Evolutionary conservation across 306 rosid species (phyloP).

Genomic region (Oxytropis ochrocephala): DNA sequence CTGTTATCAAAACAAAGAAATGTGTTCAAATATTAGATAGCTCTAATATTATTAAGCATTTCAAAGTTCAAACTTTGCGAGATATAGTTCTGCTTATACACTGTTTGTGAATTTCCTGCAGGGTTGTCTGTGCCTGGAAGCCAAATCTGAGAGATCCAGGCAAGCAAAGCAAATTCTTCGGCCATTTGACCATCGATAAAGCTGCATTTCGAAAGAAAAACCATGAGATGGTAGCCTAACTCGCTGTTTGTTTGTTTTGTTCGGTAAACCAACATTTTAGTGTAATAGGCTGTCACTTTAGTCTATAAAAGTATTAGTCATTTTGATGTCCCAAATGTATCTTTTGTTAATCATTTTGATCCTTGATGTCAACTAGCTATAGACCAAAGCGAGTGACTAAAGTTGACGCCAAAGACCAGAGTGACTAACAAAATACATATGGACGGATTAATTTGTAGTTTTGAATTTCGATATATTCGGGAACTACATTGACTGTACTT

Average conservation of each 20-base stretch:
- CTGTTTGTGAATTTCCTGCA: slow-evolving; percentile 5
- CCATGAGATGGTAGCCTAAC: slow-evolving; percentile 35
- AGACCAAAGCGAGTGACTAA: too few relatives aligned
- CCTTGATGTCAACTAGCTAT: too few relatives aligned
- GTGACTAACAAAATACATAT: too few relatives aligned
- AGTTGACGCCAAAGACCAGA: too few relatives aligned
- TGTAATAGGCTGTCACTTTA: too few relatives aligned
- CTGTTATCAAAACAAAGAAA: not conserved
- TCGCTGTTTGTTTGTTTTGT: not conserved
- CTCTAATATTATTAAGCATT: not conserved
- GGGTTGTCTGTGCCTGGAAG: slow-evolving; percentile 29
- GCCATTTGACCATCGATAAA: slow-evolving; percentile 32
- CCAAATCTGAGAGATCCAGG: slow-evolving; percentile 21
- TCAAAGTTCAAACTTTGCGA: not conserved
- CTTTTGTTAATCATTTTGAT: too few relatives aligned
- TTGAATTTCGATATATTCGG: too few relatives aligned
- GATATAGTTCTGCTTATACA: not conserved
- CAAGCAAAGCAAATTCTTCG: slow-evolving; percentile 24
- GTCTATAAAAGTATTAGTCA: too few relatives aligned
- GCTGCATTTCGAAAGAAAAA: not conserved
- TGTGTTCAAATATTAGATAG: not conserved
- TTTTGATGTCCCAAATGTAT: too few relatives aligned
- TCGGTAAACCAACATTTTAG: too few relatives aligned
- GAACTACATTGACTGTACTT: too few relatives aligned
- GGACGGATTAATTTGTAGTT: too few relatives aligned